phyloP scores from a whole-genome alignment of 495 filamentous ascomycete species.

The Aspergillus homomorphus region DNA sequence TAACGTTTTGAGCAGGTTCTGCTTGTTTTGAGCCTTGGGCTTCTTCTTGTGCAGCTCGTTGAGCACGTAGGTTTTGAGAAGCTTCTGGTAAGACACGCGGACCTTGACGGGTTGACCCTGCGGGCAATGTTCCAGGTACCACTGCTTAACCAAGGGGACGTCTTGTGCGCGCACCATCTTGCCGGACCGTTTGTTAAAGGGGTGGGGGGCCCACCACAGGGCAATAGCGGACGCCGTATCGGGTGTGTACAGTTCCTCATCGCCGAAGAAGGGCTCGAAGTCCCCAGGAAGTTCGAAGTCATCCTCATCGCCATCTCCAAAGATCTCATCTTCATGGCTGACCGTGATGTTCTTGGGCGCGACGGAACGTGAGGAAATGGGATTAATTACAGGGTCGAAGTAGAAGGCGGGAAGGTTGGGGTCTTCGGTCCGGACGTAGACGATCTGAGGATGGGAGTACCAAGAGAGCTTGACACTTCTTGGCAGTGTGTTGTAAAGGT shows the following conservation, averaged over 20 bases:
- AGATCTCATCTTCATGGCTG: slow-evolving; percentile 93
- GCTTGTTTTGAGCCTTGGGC: slow-evolving; percentile 92
- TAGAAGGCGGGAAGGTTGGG: slow-evolving; percentile 92
- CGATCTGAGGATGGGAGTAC: slow-evolving; percentile 91
- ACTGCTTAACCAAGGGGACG: slow-evolving; percentile 96
- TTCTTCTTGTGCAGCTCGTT: slow-evolving; percentile 95
- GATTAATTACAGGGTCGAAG: slow-evolving; percentile 96
- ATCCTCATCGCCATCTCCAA: slow-evolving; percentile 81
- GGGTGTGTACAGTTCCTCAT: slow-evolving; percentile 83
- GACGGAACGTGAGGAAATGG: slow-evolving; percentile 92
- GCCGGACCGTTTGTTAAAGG: slow-evolving; percentile 96
- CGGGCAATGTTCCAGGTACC: slow-evolving; percentile 95
- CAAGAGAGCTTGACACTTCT: slow-evolving; percentile 90
- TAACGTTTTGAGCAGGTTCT: slow-evolving; percentile 82
- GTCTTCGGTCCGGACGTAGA: slow-evolving; percentile 86
- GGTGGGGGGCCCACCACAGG: slow-evolving; percentile 97
- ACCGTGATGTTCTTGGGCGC: slow-evolving; percentile 91
- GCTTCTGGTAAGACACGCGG: slow-evolving; percentile 98
- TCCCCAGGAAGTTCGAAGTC: slow-evolving; percentile 82
- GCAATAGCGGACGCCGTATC: slow-evolving; percentile 92
- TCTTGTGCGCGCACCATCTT: slow-evolving; percentile 96
- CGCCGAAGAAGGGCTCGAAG: slow-evolving; percentile 82
- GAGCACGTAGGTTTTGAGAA: slow-evolving; percentile 93
- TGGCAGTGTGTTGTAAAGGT: slow-evolving; percentile 93
- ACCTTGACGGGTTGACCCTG: slow-evolving; percentile 94